Base-by-base conservation (phyloP, 192 early-diverging fungal species). In the Backusella macrospora region DNA sequence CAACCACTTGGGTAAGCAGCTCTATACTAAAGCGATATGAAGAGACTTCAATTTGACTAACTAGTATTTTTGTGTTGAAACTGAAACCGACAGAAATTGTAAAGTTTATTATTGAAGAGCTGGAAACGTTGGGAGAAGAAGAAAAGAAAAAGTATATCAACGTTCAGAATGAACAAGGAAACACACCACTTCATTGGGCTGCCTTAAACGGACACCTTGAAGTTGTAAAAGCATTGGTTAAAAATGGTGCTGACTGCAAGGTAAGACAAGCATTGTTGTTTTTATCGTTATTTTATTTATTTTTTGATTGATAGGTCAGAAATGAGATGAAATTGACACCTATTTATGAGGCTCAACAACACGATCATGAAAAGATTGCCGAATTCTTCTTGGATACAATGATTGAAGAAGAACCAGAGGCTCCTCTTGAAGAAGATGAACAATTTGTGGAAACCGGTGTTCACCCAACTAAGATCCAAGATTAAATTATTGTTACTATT, bases 151-250 rank as follows among this genome's bases (percentile, higher is more conserved):
- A 65, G 29, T 69, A 73, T 64, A 70, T 91, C 74, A 88, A 90
- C 71, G 73, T 73, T 45, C 82, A 83, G 63, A 91, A 89, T 75
- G 81, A 87, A 23, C 81, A 86, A 76, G 90, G 88, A 64, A 90
- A 90, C 74, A 88, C 92, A 16, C 84, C 94, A 37, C 81, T 96
- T 48, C 94, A 96, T 76, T 96, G 94, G 94, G 92, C 92, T 63
- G 92, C 92, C 9, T 80, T 94, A 6, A 96, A 96, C 78, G 93
- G 94, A 2, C 91, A 95, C 71, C 52, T 85, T 71, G 84, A 89
- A 52, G 82, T 85, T 52, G 92, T 93, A 6, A 78, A 93, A 74
- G 6, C 80, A 37, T 72, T 96, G 63, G 79, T 94, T 12, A 77
- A 65, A 52, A 47, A 67, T 15, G 93, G 92, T 29, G 93, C 90